phyloP scores from a whole-genome alignment of 805 yeast species.

The Nakazawaea ernobii region DNA sequence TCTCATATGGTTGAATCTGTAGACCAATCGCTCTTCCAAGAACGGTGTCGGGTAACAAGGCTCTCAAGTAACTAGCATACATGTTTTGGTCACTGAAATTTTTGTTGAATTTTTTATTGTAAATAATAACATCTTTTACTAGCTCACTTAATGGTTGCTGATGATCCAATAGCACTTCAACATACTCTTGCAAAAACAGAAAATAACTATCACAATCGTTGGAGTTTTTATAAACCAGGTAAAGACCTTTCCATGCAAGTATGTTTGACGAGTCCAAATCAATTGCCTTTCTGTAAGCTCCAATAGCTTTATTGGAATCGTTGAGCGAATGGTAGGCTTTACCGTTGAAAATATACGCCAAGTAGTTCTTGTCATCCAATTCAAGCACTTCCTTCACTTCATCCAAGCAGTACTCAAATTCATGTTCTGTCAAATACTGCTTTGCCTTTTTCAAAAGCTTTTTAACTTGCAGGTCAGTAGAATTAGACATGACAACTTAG shows the following conservation, averaged over 20 bases:
- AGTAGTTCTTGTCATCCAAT: constrained; percentile 50
- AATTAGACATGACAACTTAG: neutral
- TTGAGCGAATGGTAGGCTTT: constrained; percentile 52
- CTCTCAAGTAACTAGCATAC: constrained; percentile 39
- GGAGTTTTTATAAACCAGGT: constrained; percentile 35
- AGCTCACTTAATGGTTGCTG: constrained; percentile 44
- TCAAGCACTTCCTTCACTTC: constrained; percentile 50
- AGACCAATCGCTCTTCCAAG: constrained; percentile 48
- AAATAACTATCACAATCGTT: constrained; percentile 42
- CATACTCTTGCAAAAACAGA: constrained; percentile 35
- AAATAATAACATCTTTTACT: constrained; percentile 39
- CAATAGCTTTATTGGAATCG: constrained; percentile 32
- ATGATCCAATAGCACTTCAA: constrained; percentile 28
- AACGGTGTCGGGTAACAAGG: constrained; percentile 49
- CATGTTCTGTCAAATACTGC: constrained; percentile 44
- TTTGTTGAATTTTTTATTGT: constrained; percentile 31
- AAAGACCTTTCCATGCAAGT: constrained; percentile 79
- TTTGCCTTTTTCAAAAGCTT: constrained; percentile 41
- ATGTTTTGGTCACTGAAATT: constrained; percentile 17
- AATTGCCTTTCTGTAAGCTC: constrained; percentile 44
- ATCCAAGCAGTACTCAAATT: constrained; percentile 58
- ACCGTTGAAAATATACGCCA: constrained; percentile 68
- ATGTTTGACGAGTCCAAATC: constrained; percentile 43
- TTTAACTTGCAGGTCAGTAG: constrained; percentile 11
- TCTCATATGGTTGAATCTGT: constrained; percentile 38